A percentile compares a stretch with the other conserved stretches of the same genome.
These are phyloP conservation scores for Rhizopus sp. DNA, from an alignment of 371 early-diverging fungal species.

Conservation along the genomic window DNA sequence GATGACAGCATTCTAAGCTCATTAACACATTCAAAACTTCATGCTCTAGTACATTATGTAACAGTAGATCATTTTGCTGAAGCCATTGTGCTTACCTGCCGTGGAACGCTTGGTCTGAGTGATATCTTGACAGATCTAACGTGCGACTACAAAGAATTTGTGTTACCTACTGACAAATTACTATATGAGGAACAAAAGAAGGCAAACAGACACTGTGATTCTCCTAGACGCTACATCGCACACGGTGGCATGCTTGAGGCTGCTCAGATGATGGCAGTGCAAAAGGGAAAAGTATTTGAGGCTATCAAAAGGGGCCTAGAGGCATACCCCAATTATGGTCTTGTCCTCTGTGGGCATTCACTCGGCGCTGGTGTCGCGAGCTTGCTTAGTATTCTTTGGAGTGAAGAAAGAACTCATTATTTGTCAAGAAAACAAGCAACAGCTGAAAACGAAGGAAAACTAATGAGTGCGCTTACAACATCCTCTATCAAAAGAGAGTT, in stretches of 20 bases:
- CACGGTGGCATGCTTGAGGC: slow-evolving; percentile 82
- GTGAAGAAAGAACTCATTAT: slow-evolving; percentile 45
- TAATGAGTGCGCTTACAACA: slow-evolving; percentile 30
- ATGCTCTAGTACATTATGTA: slow-evolving; percentile 83
- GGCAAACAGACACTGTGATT: background rate
- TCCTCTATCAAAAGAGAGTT: slow-evolving; percentile 10
- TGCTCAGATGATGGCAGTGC: slow-evolving; percentile 65
- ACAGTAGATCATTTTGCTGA: slow-evolving; percentile 76
- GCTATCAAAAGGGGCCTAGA: slow-evolving; percentile 66
- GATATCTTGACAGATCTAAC: slow-evolving; percentile 89
- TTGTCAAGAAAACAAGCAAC: slow-evolving; percentile 27
- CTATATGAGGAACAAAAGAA: slow-evolving; percentile 14
- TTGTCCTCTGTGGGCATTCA: slow-evolving; percentile 81
- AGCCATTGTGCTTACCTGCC: slow-evolving; percentile 82
- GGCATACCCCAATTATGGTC: slow-evolving; percentile 69
- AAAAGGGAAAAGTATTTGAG: slow-evolving; percentile 66
- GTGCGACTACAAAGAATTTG: slow-evolving; percentile 74
- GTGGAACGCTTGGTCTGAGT: slow-evolving; percentile 88
- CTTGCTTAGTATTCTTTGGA: slow-evolving; percentile 72
- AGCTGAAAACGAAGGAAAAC: slow-evolving; percentile 8
- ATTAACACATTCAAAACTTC: slow-evolving; percentile 58
- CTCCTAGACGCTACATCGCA: slow-evolving; percentile 49
- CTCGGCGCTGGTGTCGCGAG: slow-evolving; percentile 82
- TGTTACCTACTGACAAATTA: slow-evolving; percentile 36
- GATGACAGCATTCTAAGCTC: slow-evolving; percentile 32